phyloP scores from a whole-genome alignment of 176 grass and related monocot genomes.

The Musa acuminata region DNA sequence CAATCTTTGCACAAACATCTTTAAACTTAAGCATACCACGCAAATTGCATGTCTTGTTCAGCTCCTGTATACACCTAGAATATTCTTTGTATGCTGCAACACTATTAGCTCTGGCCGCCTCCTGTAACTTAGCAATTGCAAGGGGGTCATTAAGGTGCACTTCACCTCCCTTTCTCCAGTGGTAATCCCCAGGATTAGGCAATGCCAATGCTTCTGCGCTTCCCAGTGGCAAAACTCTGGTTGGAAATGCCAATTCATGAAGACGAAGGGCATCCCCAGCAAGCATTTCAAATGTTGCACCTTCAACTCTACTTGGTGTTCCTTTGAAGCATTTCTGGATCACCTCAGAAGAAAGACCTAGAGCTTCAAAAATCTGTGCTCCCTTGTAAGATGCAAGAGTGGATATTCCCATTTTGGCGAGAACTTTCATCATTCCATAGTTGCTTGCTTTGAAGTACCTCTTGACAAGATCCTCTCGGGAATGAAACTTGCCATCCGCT shows the following conservation, averaged over 20 bases:
- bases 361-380: constrained; percentile 97
- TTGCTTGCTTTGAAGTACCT: constrained; percentile 87
- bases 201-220: constrained; percentile 77
- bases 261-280: constrained; percentile 75
- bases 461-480: constrained; percentile 54
- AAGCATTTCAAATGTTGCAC: constrained; percentile 93
- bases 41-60: constrained; percentile 84
- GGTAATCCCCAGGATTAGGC: constrained; percentile 85
- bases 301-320: constrained; percentile 85
- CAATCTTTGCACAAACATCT: constrained; percentile 49
- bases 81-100: constrained; percentile 90
- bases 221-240: constrained; percentile 53
- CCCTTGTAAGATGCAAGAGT: constrained; percentile 99
- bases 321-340: constrained; percentile 81
- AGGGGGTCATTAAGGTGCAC: constrained; percentile 91
- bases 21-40: constrained; percentile 96
- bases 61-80: constrained; percentile 82
- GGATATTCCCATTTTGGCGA: constrained; percentile 99
- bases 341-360: constrained; percentile 82
- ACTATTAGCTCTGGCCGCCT: constrained; percentile 81
- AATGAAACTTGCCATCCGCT: constrained; percentile 34
- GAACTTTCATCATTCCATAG: constrained; percentile 98
- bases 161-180: constrained; percentile 98
- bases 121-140: constrained; percentile 93
- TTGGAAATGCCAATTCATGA: constrained; percentile 86